These are phyloP conservation scores for Cucumis hystrix DNA, from an alignment of 306 rosid species.

Conservation along the genomic window DNA sequence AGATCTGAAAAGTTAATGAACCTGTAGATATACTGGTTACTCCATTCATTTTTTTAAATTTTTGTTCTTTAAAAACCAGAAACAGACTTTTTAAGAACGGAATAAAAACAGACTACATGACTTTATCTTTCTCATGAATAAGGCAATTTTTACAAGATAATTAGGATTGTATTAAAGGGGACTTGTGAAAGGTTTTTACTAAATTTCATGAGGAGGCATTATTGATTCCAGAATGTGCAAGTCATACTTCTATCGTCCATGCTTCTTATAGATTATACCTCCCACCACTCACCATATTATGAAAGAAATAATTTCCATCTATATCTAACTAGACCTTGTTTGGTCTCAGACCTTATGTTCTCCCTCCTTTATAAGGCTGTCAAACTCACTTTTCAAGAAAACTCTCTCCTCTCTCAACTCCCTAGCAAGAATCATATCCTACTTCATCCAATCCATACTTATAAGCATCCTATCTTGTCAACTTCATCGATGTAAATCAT, in stretches of 20 bases:
- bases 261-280: not conserved
- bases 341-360: not conserved
- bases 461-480: slow-evolving; percentile 52
- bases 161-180: too few relatives aligned
- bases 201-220: too few relatives aligned
- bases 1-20: not conserved
- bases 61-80: too few relatives aligned
- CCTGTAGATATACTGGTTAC: not conserved
- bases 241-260: too few relatives aligned
- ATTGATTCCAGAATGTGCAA: too few relatives aligned
- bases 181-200: too few relatives aligned
- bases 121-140: not conserved
- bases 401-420: not conserved
- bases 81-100: too few relatives aligned
- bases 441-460: not conserved
- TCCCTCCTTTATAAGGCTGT: not conserved
- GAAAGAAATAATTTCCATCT: not conserved
- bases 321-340: not conserved
- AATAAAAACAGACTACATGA: too few relatives aligned
- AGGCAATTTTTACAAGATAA: too few relatives aligned
- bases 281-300: not conserved
- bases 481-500: slow-evolving; percentile 95
- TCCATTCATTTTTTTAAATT: not conserved
- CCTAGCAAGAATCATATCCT: not conserved
- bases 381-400: not conserved